A percentile compares a stretch with the other conserved stretches of the same genome.
Evolutionary conservation across 2,329 filamentous ascomycete genomes (phyloP).

Genomic region (Leptographium lundbergii): DNA sequence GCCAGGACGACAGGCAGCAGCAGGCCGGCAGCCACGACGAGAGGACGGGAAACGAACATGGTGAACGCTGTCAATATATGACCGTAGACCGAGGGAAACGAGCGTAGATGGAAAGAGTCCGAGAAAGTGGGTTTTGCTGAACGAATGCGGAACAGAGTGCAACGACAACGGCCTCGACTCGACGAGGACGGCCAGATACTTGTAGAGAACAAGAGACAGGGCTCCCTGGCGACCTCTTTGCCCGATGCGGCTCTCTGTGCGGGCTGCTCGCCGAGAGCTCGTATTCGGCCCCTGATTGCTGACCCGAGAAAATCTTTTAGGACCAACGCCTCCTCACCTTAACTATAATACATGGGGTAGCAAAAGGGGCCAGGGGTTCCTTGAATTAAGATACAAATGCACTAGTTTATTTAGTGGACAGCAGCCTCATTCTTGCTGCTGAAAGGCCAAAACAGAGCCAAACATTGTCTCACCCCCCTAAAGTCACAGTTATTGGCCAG

Average conservation of each 20-base stretch:
- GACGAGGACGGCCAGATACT: background rate
- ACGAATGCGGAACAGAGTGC: no score
- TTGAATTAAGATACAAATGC: no score
- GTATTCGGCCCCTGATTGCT: background rate
- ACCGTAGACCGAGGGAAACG: background rate
- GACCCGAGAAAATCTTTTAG: background rate
- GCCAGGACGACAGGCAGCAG: constrained; percentile 17
- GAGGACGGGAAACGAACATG: background rate
- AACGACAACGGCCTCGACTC: no score
- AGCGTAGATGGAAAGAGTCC: background rate
- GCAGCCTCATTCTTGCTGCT: no score
- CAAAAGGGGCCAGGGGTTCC: background rate
- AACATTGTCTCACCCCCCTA: no score
- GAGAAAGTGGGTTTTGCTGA: no score
- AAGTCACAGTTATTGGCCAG: no score
- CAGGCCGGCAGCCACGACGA: constrained; percentile 3
- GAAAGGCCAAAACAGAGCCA: no score
- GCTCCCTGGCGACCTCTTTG: background rate
- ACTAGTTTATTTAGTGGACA: no score
- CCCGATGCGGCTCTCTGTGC: background rate
- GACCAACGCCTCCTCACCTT: background rate
- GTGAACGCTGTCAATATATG: background rate
- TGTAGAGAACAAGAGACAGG: background rate
- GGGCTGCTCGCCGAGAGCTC: background rate
- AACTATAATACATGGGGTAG: background rate